Evolutionary conservation across 2,329 filamentous ascomycete species (phyloP).

Genomic region (Xylariaceae sp.): DNA sequence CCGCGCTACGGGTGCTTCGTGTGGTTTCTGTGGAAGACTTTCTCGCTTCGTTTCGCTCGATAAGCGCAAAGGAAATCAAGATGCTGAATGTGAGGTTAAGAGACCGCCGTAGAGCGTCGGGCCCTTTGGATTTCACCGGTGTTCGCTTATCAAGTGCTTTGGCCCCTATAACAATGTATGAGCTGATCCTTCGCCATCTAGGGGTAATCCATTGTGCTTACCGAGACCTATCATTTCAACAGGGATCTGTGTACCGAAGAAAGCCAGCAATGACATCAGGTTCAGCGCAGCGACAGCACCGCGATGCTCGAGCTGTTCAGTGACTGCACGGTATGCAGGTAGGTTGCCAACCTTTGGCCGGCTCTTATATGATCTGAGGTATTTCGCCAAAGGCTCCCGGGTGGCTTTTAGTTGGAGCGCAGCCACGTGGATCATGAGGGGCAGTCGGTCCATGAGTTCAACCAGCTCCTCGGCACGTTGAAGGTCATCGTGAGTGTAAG

Average conservation of each 20-base stretch:
- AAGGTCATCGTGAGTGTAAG: conserved; percentile 49
- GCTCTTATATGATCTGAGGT: conserved; percentile 52
- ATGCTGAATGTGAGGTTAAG: conserved; percentile 46
- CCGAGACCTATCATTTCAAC: conserved; percentile 60
- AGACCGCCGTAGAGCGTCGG: conserved; percentile 32
- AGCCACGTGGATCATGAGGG: conserved; percentile 63
- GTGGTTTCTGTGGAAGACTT: conserved; percentile 38
- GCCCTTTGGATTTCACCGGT: conserved; percentile 42
- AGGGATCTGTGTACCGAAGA: conserved; percentile 60
- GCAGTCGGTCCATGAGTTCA: conserved; percentile 57
- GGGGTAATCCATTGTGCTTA: conserved; percentile 20
- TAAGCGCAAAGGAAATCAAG: conserved; percentile 47
- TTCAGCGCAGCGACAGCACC: conserved; percentile 53
- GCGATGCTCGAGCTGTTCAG: conserved; percentile 44
- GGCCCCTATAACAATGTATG: conserved; percentile 33
- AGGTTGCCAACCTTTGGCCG: conserved; percentile 50
- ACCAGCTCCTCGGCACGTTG: conserved; percentile 57
- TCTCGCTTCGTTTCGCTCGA: conserved; percentile 46
- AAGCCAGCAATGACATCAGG: conserved; percentile 59
- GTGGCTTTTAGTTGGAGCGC: conserved; percentile 57
- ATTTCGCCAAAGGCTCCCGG: conserved; percentile 56
- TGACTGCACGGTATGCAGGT: conserved; percentile 43
- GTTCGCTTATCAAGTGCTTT: conserved; percentile 42
- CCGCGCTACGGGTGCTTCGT: conserved; percentile 36
- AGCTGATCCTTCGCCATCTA: not conserved